Conservation (phyloP, 805 yeast species). For the Torulaspora maleeae region DNA sequence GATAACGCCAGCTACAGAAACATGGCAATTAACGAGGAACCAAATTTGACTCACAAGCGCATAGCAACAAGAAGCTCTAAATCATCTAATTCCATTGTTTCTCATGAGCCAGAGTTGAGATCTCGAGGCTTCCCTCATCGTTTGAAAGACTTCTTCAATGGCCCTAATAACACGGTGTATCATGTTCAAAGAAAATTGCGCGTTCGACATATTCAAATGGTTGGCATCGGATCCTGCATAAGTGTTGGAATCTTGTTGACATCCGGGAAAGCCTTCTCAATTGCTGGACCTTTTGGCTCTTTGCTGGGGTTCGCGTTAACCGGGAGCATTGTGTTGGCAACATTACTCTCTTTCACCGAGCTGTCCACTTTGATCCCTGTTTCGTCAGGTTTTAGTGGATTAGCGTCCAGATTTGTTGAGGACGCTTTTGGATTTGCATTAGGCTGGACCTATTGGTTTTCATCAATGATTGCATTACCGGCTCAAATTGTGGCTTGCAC, state of each 20-base stretch:
- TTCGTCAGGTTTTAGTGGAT: constrained; percentile 58
- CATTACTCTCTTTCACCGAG: constrained; percentile 60
- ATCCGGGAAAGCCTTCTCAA: constrained; percentile 50
- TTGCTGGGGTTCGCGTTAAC: constrained; percentile 57
- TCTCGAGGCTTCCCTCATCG: background rate
- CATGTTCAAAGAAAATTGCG: constrained; percentile 47
- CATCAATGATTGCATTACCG: constrained; percentile 54
- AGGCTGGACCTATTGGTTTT: constrained; percentile 59
- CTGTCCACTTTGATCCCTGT: constrained; percentile 59
- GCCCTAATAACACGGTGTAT: constrained; percentile 20
- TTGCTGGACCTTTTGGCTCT: constrained; percentile 53
- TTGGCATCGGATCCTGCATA: constrained; percentile 61
- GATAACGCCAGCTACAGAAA: constrained; percentile 24
- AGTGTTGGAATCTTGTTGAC: constrained; percentile 64
- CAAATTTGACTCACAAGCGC: constrained; percentile 1
- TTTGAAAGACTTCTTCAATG: constrained; percentile 1
- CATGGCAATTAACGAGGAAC: constrained; percentile 20
- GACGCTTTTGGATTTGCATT: constrained; percentile 65
- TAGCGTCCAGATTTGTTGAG: constrained; percentile 59
- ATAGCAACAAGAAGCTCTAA: background rate
- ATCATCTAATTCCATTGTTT: background rate
- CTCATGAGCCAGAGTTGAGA: background rate
- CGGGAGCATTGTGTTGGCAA: constrained; percentile 61
- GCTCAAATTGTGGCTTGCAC: constrained; percentile 63
- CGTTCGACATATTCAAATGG: constrained; percentile 56